These are phyloP conservation scores for Arthrobotrys conoides DNA, from an alignment of 2,329 filamentous ascomycete species.

Conservation along the genomic window DNA sequence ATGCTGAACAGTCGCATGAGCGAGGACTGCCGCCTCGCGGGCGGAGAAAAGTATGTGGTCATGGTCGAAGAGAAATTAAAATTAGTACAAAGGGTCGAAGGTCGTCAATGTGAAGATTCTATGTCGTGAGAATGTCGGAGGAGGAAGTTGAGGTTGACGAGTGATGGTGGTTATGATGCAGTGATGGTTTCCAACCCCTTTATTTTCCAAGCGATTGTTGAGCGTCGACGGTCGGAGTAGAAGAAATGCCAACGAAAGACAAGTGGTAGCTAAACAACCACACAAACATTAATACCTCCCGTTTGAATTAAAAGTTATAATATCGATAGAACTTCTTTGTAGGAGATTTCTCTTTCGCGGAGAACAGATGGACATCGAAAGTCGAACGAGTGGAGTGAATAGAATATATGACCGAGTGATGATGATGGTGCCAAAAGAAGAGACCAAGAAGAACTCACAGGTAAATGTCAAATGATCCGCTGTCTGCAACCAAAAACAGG, in stretches of 20 bases:
- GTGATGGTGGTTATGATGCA: conserved; percentile 11
- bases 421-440: conserved; percentile 2
- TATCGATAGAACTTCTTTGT: not conserved
- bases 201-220: conserved; percentile 54
- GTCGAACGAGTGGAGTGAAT: conserved; percentile 18
- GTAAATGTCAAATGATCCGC: conserved; percentile 50
- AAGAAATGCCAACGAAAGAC: conserved; percentile 41
- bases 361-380: not conserved
- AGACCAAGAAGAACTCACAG: conserved; percentile 31
- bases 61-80: conserved; percentile 62
- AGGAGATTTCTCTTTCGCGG: not conserved
- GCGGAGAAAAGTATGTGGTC: conserved; percentile 51
- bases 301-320: not conserved
- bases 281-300: conserved; percentile 26
- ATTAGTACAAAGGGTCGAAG: conserved; percentile 37
- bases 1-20: conserved; percentile 59
- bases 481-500: conserved; percentile 42
- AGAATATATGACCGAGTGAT: conserved; percentile 13
- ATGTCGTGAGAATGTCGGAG: conserved; percentile 35
- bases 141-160: not conserved
- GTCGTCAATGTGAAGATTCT: conserved; percentile 30
- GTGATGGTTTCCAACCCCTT: conserved; percentile 49
- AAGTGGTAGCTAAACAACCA: conserved; percentile 30
- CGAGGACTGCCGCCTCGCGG: conserved; percentile 59
- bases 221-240: conserved; percentile 56